Conservation (phyloP, 805 yeast species). For the Wickerhamia fluorescens region DNA sequence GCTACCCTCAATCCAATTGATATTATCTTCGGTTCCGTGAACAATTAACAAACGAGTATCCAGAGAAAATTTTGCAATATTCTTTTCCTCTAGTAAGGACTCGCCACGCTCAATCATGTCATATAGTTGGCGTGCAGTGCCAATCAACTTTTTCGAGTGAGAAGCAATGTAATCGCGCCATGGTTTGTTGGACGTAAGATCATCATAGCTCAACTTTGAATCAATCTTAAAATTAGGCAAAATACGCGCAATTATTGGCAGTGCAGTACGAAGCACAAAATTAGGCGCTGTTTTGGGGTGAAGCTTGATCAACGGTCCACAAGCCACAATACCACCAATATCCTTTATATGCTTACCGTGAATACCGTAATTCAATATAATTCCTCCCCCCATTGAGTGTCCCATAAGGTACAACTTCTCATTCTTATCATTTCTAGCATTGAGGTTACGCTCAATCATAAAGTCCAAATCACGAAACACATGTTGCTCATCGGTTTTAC, state of each 20-base stretch:
- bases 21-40: constrained; percentile 59
- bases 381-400: constrained; percentile 82
- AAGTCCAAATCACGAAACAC: constrained; percentile 55
- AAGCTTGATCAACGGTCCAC: constrained; percentile 55
- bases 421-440: constrained; percentile 18
- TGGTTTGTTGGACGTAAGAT: constrained; percentile 42
- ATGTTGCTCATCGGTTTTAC: constrained; percentile 49
- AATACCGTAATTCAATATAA: constrained; percentile 54
- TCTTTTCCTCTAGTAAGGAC: constrained; percentile 31
- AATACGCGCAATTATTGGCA: constrained; percentile 30
- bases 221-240: constrained; percentile 48
- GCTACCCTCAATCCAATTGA: constrained; percentile 49
- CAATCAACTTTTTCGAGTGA: constrained; percentile 37
- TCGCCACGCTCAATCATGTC: constrained; percentile 64
- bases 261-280: constrained; percentile 28
- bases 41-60: constrained; percentile 45
- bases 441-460: constrained; percentile 41
- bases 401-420: constrained; percentile 51
- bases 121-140: constrained; percentile 48
- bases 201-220: constrained; percentile 49
- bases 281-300: constrained; percentile 58
- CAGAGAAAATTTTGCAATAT: constrained; percentile 28
- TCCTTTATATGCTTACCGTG: constrained; percentile 43
- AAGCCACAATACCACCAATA: constrained; percentile 40
- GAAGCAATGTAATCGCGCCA: constrained; percentile 40